Percentiles rank a stretch among this genome's conserved stretches.
Evolutionary conservation across 2,329 filamentous ascomycete genomes (phyloP).

Genomic region (Colletotrichum sidae): DNA sequence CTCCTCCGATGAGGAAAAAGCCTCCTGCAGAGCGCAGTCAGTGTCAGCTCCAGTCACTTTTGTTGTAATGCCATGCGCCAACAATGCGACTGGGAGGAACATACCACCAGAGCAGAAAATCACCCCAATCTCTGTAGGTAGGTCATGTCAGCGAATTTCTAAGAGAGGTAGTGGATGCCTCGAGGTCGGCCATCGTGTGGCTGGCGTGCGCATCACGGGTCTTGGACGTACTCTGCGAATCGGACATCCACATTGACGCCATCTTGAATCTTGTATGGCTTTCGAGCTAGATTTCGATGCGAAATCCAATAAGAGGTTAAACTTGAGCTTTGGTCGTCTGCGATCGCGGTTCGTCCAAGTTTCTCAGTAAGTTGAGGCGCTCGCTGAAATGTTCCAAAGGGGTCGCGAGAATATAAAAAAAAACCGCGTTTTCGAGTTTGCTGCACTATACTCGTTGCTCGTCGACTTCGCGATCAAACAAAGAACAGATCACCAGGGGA

Average conservation of each 20-base stretch:
- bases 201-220: slow-evolving; percentile 6
- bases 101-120: slow-evolving; percentile 97
- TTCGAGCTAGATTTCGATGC: neutral
- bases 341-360: too few species aligned
- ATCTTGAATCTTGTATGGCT: slow-evolving; percentile 61
- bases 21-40: slow-evolving; percentile 69
- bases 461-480: slow-evolving; percentile 19
- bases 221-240: slow-evolving; percentile 84
- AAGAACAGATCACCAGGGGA: slow-evolving; percentile 39
- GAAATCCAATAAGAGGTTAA: too few species aligned
- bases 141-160: slow-evolving; percentile 45
- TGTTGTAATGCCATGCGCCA: slow-evolving; percentile 36
- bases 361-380: too few species aligned
- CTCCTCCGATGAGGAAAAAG: slow-evolving; percentile 93
- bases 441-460: neutral
- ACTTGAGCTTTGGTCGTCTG: too few species aligned
- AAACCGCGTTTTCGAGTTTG: too few species aligned
- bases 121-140: slow-evolving; percentile 86
- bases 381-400: too few species aligned
- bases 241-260: slow-evolving; percentile 96
- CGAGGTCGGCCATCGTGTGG: slow-evolving; percentile 2
- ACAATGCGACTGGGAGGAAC: slow-evolving; percentile 53
- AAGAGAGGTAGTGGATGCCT: slow-evolving; percentile 2
- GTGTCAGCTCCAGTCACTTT: slow-evolving; percentile 21
- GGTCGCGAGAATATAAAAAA: too few species aligned